Base-by-base conservation (phyloP, 169 alveolate genomes). In the Cryptosporidium sp. region DNA sequence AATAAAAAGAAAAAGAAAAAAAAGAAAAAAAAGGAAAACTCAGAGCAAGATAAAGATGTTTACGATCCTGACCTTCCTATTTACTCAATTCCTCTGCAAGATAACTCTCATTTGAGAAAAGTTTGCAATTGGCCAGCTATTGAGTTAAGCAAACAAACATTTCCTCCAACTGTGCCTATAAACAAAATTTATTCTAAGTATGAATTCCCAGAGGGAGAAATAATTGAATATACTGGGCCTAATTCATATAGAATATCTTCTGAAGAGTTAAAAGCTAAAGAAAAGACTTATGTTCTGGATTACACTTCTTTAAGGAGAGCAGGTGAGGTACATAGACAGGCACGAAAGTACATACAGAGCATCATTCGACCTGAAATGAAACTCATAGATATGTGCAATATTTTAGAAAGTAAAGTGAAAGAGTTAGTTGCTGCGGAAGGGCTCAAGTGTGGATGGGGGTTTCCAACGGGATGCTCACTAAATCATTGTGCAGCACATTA, bases 401-500 rank as follows among this genome's bases (percentile, higher is more conserved):
- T 96, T 84, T 91, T 98, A 58, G 99, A 99, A 92, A 94, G 95
- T 51, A 97, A 97, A 95, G 94, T 99, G n/a, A 94, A 96, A 85
- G 97, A 96, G 85, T 95, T 98, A 67, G 97, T 98, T 23, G 97
- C 95, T 68, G 97, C 98, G n/a, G 96, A 97, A 80, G 98, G 98
- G 41, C 93, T 98, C 61, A 98, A 98, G 62, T 95, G 98, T 18
- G 99, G 99, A 26, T 97, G 98, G 96, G 99, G 99, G 50, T 99
- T 99, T 91, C 99, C 99, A 37, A 98, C 99, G 1, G 99, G 99
- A 12, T 93, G 98, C 45, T 96, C 99, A 0, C 85, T 98, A 29
- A 98, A 98, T 91, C 93, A 98, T 92, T 97, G 98, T 67, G 99
- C 99, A 0, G 99, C 99, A 12, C 99, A 99, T 93, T 99, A 98